A percentile compares a stretch with the other conserved stretches of the same genome.
Evolutionary conservation across 352 stramenopile genomes (phyloP).

Genomic region (Globisporangium orthogonon): DNA sequence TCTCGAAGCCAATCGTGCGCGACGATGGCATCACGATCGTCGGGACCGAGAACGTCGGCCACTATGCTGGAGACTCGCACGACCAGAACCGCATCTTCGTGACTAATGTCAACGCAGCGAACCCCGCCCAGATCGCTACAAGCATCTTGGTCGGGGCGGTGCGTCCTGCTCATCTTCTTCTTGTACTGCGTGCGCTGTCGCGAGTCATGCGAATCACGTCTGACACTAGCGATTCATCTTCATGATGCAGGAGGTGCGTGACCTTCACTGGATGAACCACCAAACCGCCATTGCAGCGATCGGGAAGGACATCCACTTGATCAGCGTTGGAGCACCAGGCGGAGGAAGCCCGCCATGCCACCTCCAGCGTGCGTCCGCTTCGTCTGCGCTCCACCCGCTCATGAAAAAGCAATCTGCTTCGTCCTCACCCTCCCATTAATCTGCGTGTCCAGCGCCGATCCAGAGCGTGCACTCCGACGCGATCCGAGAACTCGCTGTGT

Average conservation of each 20-base stretch:
- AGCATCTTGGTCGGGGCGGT: constrained; percentile 41
- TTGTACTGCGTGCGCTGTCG: not conserved
- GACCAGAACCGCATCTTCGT: constrained; percentile 60
- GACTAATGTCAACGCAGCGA: constrained; percentile 31
- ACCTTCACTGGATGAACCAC: constrained; percentile 57
- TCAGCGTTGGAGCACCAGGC: constrained; percentile 25
- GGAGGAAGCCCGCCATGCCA: constrained; percentile 19
- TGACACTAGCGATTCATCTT: not conserved
- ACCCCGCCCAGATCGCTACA: constrained; percentile 16
- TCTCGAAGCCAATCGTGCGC: constrained; percentile 72
- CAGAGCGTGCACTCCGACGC: constrained; percentile 54
- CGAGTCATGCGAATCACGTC: not conserved
- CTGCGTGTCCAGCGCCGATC: constrained; percentile 29
- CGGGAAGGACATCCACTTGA: constrained; percentile 64
- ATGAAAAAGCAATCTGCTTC: not conserved
- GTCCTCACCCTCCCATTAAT: not conserved
- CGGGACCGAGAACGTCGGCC: constrained; percentile 36
- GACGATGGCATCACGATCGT: constrained; percentile 70
- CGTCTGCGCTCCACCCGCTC: not conserved
- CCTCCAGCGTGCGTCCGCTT: constrained; percentile 22
- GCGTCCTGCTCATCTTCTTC: not conserved
- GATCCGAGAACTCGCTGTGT: constrained; percentile 68
- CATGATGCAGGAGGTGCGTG: constrained; percentile 49
- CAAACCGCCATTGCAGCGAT: constrained; percentile 48
- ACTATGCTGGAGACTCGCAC: not conserved